Evolutionary conservation across 805 yeast genomes (phyloP).

Genomic region (Sugiyamaella qingdaonensis): DNA sequence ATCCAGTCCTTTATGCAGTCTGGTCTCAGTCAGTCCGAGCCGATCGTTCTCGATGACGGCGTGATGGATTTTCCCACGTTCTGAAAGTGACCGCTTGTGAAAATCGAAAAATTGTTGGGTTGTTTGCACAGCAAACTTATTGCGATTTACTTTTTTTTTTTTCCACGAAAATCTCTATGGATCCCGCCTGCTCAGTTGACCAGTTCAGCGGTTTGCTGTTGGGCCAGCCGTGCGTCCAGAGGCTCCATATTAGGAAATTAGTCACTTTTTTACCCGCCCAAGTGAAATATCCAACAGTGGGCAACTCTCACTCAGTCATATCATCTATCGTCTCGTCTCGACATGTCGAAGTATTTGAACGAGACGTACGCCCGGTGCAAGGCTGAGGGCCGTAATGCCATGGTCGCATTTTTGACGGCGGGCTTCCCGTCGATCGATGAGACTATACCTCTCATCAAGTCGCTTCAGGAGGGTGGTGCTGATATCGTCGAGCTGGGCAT

Average conservation of each 20-base stretch:
- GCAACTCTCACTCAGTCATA: slow-evolving; percentile 3
- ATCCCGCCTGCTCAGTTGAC: too few relatives aligned
- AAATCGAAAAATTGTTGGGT: too few relatives aligned
- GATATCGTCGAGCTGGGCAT: slow-evolving; percentile 92
- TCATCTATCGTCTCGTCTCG: background rate
- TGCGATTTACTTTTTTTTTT: too few relatives aligned
- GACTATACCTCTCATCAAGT: slow-evolving; percentile 79
- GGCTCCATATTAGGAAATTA: background rate
- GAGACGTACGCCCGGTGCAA: slow-evolving; percentile 60
- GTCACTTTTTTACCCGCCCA: slow-evolving; percentile 1
- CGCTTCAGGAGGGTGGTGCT: slow-evolving; percentile 92
- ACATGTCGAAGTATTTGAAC: slow-evolving; percentile 50
- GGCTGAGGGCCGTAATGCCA: slow-evolving; percentile 70
- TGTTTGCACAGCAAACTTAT: too few relatives aligned
- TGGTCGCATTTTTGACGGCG: slow-evolving; percentile 90
- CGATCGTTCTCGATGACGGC: background rate
- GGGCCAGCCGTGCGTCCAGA: too few relatives aligned
- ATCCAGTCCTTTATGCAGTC: slow-evolving; percentile 3
- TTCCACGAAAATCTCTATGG: too few relatives aligned
- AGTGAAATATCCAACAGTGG: background rate
- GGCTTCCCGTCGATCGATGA: slow-evolving; percentile 88
- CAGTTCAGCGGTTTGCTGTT: too few relatives aligned
- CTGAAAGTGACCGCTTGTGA: background rate
- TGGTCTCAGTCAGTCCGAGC: slow-evolving; percentile 4
- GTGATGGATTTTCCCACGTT: background rate